A percentile compares a stretch with the other conserved stretches of the same genome.
Evolutionary conservation across 306 rosid species (phyloP).

Genomic region (Gleditsia sinensis): DNA sequence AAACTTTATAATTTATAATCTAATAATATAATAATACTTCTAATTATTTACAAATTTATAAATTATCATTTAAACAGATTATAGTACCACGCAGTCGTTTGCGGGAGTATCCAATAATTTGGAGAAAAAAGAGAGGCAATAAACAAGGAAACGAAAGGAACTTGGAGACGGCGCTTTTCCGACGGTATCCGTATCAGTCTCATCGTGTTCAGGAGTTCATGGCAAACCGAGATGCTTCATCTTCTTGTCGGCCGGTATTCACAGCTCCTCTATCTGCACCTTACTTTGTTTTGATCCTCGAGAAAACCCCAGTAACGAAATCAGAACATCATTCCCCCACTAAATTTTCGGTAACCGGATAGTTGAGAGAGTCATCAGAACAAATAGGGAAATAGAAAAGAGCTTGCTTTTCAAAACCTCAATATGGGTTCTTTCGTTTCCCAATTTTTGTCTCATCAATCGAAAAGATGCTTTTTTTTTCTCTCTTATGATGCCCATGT

Average conservation of each 20-base stretch:
- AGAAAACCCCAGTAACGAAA: too few relatives aligned
- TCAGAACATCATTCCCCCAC: background rate
- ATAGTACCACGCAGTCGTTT: too few relatives aligned
- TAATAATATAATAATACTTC: too few relatives aligned
- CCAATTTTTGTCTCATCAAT: background rate
- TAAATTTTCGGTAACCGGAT: background rate
- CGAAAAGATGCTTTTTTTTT: background rate
- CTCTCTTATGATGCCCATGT: background rate
- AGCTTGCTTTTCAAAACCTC: background rate
- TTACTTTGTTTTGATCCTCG: background rate
- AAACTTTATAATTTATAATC: too few relatives aligned
- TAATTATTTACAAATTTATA: too few relatives aligned
- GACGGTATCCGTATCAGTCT: background rate
- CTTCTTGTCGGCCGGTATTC: constrained; percentile 38
- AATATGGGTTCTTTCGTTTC: background rate
- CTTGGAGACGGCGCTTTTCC: background rate
- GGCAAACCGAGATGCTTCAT: constrained; percentile 20
- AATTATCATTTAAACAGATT: too few relatives aligned
- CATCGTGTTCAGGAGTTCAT: background rate
- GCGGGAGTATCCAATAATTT: too few relatives aligned
- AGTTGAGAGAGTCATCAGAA: background rate
- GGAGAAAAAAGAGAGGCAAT: too few relatives aligned
- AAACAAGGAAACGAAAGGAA: too few relatives aligned
- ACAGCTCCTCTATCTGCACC: background rate
- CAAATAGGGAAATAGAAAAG: background rate